phyloP scores from a whole-genome alignment of 495 filamentous ascomycete genomes.

The Aspergillus panamensis region DNA sequence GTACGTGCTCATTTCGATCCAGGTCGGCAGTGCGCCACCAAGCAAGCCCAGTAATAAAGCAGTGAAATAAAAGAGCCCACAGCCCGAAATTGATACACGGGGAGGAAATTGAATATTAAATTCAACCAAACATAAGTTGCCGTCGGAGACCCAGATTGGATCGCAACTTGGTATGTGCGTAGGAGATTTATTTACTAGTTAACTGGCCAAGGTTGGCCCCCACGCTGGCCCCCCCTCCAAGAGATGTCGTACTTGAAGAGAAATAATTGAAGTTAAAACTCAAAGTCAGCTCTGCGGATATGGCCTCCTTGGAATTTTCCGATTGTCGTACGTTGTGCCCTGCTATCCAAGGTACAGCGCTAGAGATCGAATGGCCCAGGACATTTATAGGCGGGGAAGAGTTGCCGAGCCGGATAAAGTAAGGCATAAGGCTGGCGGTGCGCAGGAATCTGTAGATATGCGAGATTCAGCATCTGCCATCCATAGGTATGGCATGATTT shows the following conservation, averaged over 20 bases:
- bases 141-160: background rate
- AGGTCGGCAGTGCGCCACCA: background rate
- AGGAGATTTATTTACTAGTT: background rate
- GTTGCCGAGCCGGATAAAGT: no score
- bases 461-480: no score
- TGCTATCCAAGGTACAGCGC: no score
- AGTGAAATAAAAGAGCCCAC: background rate
- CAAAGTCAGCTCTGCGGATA: background rate
- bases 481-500: no score
- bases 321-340: no score
- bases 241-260: background rate
- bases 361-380: no score
- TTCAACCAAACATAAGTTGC: background rate
- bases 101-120: no score
- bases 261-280: background rate
- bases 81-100: no score
- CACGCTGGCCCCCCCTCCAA: background rate
- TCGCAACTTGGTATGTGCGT: conserved; percentile 1
- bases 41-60: background rate
- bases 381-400: no score
- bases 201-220: background rate
- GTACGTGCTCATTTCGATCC: no score
- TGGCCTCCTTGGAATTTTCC: background rate
- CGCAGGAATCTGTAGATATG: no score
- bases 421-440: no score